Conservation (phyloP, 345 rosid genomes). For the Eucalyptus paniculata region DNA sequence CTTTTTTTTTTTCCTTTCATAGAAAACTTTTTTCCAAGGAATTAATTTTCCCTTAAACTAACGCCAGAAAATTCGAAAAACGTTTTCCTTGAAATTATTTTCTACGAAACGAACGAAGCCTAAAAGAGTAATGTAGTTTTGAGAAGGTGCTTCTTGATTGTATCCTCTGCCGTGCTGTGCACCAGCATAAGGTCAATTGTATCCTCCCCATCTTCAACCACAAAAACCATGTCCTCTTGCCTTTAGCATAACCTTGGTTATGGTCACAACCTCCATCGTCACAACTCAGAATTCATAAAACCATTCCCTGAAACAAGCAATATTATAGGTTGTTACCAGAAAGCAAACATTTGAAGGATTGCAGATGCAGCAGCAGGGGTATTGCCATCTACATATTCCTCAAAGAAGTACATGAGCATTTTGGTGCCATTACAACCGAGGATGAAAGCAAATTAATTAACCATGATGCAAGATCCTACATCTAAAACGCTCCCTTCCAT, state of each 20-base stretch:
- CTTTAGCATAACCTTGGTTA: conserved; percentile 49
- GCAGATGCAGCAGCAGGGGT: background rate
- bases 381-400: background rate
- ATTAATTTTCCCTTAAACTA: no score
- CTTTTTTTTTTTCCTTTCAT: no score
- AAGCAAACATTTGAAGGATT: background rate
- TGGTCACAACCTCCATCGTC: no score
- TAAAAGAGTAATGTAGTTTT: background rate
- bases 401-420: background rate
- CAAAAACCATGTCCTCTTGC: conserved; percentile 66
- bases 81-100: no score
- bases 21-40: no score
- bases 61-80: no score
- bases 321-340: background rate
- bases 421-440: background rate
- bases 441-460: background rate
- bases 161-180: conserved; percentile 56
- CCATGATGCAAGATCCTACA: background rate
- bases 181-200: conserved; percentile 55
- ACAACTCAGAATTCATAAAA: no score
- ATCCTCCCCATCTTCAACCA: conserved; percentile 76
- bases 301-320: no score
- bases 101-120: no score
- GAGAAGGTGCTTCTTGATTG: conserved; percentile 38
- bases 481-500: background rate